Evolutionary conservation across 495 filamentous ascomycete species (phyloP).

Genomic region (Cenococcum geophilum): DNA sequence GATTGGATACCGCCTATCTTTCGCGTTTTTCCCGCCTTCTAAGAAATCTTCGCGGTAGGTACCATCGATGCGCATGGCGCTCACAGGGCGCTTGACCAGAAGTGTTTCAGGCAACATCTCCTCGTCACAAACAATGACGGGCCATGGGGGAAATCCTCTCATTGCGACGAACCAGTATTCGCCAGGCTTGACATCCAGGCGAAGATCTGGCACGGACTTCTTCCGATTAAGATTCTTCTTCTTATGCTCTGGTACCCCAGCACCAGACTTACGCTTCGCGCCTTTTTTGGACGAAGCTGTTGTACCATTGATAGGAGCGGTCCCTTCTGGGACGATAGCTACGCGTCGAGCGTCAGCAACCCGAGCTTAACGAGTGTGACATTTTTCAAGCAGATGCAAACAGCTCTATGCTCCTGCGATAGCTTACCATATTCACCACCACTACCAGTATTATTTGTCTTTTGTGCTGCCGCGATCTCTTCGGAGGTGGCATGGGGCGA

Average conservation of each 20-base stretch:
- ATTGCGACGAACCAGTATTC: slow-evolving; percentile 81
- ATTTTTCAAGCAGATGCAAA: background rate
- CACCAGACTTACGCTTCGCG: slow-evolving; percentile 61
- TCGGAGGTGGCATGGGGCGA: background rate
- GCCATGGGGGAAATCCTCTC: slow-evolving; percentile 87
- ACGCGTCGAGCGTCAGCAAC: background rate
- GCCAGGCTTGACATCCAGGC: slow-evolving; percentile 75
- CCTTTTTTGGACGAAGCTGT: slow-evolving; percentile 37
- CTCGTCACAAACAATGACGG: slow-evolving; percentile 83
- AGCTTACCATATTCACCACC: background rate
- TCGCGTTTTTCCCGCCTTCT: slow-evolving; percentile 73
- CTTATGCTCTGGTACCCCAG: slow-evolving; percentile 60
- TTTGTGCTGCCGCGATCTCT: background rate
- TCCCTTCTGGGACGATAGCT: background rate
- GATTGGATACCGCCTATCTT: slow-evolving; percentile 80
- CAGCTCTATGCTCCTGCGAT: background rate
- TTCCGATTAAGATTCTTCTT: slow-evolving; percentile 77
- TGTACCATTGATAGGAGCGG: slow-evolving; percentile 29
- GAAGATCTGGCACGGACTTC: slow-evolving; percentile 65
- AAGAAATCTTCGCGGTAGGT: slow-evolving; percentile 76
- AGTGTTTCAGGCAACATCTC: slow-evolving; percentile 75
- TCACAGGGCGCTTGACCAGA: slow-evolving; percentile 67
- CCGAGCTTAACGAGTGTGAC: background rate
- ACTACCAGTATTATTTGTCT: background rate
- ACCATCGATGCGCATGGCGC: slow-evolving; percentile 70